These are phyloP conservation scores for Pseudopithomyces chartarum DNA, from an alignment of 2,329 filamentous ascomycete species.

Conservation along the genomic window DNA sequence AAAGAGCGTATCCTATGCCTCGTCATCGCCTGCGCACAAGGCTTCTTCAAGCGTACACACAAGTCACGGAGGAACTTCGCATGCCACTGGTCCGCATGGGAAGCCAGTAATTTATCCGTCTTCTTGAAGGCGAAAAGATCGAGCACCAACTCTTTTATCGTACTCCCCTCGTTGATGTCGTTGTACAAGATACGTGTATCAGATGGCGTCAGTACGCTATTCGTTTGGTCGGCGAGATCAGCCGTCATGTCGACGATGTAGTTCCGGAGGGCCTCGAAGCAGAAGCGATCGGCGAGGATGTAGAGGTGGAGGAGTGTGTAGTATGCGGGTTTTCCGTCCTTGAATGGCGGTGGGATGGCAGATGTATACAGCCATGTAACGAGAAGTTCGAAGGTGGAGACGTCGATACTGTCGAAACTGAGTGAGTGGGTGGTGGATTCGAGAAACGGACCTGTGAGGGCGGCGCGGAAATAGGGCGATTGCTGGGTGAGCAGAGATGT, in stretches of 20 bases:
- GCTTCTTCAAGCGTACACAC: slow-evolving; percentile 52
- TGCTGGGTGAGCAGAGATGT: slow-evolving; percentile 53
- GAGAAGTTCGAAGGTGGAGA: slow-evolving; percentile 56
- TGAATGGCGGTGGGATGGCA: slow-evolving; percentile 47
- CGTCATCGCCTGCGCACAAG: slow-evolving; percentile 48
- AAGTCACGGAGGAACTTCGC: slow-evolving; percentile 54
- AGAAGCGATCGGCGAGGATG: slow-evolving; percentile 53
- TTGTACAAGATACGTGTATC: slow-evolving; percentile 57
- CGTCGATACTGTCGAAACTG: slow-evolving; percentile 50
- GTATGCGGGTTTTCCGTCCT: slow-evolving; percentile 55
- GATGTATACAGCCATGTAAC: slow-evolving; percentile 58
- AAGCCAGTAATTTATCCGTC: slow-evolving; percentile 54
- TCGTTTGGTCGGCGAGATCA: slow-evolving; percentile 53
- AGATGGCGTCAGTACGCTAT: slow-evolving; percentile 55
- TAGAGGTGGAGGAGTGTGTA: slow-evolving; percentile 56
- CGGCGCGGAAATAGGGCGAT: slow-evolving; percentile 58
- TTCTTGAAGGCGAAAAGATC: slow-evolving; percentile 60
- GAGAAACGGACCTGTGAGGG: slow-evolving; percentile 53
- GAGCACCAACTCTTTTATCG: slow-evolving; percentile 49
- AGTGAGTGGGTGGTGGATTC: slow-evolving; percentile 51
- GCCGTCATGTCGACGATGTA: slow-evolving; percentile 50
- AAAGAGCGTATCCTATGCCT: slow-evolving; percentile 50
- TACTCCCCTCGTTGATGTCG: slow-evolving; percentile 45
- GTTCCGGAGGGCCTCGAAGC: slow-evolving; percentile 53
- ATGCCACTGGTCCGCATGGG: slow-evolving; percentile 55